A percentile compares a stretch with the other conserved stretches of the same genome.
phyloP scores from a whole-genome alignment of 1,284 basidiomycete species.

The Irpex sp. region DNA sequence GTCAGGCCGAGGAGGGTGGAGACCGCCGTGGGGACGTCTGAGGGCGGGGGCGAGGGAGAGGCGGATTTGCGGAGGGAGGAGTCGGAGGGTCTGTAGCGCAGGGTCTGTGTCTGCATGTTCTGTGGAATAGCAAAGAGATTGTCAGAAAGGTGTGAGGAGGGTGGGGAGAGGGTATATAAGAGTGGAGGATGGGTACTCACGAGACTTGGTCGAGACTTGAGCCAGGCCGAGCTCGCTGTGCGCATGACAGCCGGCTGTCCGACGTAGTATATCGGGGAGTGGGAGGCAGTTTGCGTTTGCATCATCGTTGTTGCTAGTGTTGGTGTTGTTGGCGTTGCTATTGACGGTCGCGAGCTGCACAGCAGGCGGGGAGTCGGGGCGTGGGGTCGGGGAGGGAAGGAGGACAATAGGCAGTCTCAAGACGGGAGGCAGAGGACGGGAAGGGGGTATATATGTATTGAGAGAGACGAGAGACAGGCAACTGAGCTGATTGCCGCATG shows the following conservation, averaged over 20 bases:
- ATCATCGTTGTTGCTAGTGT: constrained; percentile 1
- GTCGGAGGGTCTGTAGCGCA: constrained; percentile 13
- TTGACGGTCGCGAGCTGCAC: background rate
- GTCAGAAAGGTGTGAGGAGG: no score
- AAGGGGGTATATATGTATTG: background rate
- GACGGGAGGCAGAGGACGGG: constrained; percentile 5
- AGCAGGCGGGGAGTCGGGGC: background rate
- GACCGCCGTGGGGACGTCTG: constrained; percentile 65
- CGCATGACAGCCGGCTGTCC: constrained; percentile 18
- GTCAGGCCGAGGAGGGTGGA: constrained; percentile 84
- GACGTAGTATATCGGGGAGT: constrained; percentile 17
- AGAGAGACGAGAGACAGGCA: background rate
- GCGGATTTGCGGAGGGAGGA: constrained; percentile 12
- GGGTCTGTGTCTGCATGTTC: constrained; percentile 9
- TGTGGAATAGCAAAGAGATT: background rate
- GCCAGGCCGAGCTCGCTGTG: constrained; percentile 13
- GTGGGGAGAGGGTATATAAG: background rate
- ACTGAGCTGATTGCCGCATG: background rate
- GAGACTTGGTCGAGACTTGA: constrained; percentile 15
- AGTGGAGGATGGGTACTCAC: constrained; percentile 12
- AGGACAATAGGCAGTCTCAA: background rate
- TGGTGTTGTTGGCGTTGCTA: no score
- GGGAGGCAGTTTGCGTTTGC: constrained; percentile 9
- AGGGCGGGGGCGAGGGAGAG: constrained; percentile 13
- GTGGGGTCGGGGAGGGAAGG: background rate